Evolutionary conservation across 805 yeast species (phyloP), one percentile per base, ranked within the genome.

Genomic region (Candida khao-thaluensis): DNA sequence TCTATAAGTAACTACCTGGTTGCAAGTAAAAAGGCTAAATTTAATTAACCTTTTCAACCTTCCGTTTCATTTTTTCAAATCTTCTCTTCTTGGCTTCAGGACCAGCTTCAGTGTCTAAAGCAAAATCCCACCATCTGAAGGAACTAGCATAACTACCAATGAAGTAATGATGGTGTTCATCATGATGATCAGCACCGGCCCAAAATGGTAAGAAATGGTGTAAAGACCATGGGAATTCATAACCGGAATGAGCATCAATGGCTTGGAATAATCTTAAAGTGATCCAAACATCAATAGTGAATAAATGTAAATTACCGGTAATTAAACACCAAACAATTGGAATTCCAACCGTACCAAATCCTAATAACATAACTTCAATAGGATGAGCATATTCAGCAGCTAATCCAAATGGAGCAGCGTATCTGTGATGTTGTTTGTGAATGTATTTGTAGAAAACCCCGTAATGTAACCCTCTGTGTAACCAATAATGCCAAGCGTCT

Each of bases 171-270:
- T 77, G 82, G 48, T 77, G 82, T 43, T 71, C 68, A 50, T 77
- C 82, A 51, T 77, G 82, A 50, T 77, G 82, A 41, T 73, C 80
- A 26, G 81, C 81, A 22, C 82, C 82, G 7, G 82, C 81, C 82
- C 82, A 77, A 57, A 77, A 69, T 30, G 82, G 82, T n/a, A 77
- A 37, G 53, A 75, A 64, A 41, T 74, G 56, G 54, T 76, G 74
- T 51, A 77, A 64, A 1, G 81, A 76, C 78, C 77, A 75, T 3
- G 82, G 82, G 59, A 77, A 77, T 42, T 77, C 81, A 51, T 77
- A 77, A 27, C 82, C 82, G 2, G 80, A 74, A 49, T 77, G 82
- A 10, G 81, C 66, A 51, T 77, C 82, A 29, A 77, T 80, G 11
- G 81, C 81, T 52, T 77, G 82, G 51, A 72, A 68, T 46, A 77